Base-by-base conservation (phyloP, 2,329 filamentous ascomycete genomes). In the Pseudopithomyces chartarum region DNA sequence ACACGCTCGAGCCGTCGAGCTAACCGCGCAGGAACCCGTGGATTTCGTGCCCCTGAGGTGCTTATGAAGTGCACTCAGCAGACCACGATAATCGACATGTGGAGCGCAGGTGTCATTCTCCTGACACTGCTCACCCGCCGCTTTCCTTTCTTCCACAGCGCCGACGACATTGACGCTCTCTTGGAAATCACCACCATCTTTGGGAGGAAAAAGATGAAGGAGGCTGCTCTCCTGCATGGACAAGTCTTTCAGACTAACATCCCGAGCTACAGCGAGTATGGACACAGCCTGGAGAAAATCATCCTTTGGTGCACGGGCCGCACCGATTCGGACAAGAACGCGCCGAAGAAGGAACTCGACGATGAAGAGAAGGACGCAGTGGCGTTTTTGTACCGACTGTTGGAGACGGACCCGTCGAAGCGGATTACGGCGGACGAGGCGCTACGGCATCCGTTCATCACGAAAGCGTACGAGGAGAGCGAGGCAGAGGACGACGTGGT, bases 111-210 rank as follows among this genome's bases (percentile, higher is more conserved):
- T 40, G 93, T 99, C n/a, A 96, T 99, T 54, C 84, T 99, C 2
- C 82, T 99, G n/a, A 99, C 95, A 0, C 90, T 99, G 61, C 82
- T 99, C 13, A 94, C 91, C 39, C 90, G 90, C 55, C 88, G 95
- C 3, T 99, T 99, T 68, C 95, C 95, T 1, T 99, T 99, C 78
- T 99, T 99, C 83, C 97, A 99, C 78, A 96, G 91, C 44, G 90
- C 92, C n/a, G 95, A 99, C 74, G 95, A 99, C 68, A 90, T 99
- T 46, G 95, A 99, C 71, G 95, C 95, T 50, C 90, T 97, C 84
- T 94, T 99, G 64, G 95, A 99, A 76, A 96, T 99, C 64, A 91
- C 93, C 34, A 96, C 92, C 56, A 96, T 99, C 58, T 97, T 98
- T 73, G 95, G 95, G 48, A 84, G 84, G 40, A 88, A 85, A 71